These are phyloP conservation scores for Amaranthus tricolor DNA, from an alignment of 179 eudicot genomes.

Conservation along the genomic window DNA sequence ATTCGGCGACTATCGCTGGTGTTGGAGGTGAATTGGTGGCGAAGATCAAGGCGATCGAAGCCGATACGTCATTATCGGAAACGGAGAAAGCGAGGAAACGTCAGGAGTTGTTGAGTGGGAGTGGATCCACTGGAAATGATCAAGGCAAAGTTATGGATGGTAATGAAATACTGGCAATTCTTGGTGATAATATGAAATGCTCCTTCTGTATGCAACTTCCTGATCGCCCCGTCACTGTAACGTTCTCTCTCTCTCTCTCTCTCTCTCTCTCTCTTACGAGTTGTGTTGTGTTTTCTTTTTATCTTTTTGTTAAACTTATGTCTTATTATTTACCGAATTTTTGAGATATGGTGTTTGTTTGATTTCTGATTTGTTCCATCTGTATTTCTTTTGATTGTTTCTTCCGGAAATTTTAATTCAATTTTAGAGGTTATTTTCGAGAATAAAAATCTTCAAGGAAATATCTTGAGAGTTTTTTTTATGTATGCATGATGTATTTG, in stretches of 20 bases:
- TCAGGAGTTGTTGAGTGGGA: conserved; percentile 49
- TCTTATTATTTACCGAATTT: background rate
- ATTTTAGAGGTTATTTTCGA: background rate
- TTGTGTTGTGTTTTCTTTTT: background rate
- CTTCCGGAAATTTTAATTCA: background rate
- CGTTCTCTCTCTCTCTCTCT: background rate
- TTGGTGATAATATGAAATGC: conserved; percentile 63
- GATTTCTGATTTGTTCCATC: background rate
- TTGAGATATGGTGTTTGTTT: background rate
- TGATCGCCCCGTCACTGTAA: conserved; percentile 84
- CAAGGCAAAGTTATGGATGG: conserved; percentile 26
- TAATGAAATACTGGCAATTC: conserved; percentile 41
- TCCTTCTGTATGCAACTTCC: conserved; percentile 90
- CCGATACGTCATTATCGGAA: conserved; percentile 41
- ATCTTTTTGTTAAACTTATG: background rate
- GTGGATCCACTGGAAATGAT: conserved; percentile 21
- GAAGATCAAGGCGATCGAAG: conserved; percentile 49
- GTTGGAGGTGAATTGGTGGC: conserved; percentile 34
- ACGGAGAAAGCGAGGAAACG: conserved; percentile 48
- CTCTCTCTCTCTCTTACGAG: background rate
- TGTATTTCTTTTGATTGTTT: background rate
- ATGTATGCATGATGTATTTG: background rate
- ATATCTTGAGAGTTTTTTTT: background rate
- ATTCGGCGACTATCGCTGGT: background rate
- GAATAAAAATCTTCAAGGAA: background rate